Conservation (phyloP, 352 stramenopile species). For the Globisporangium nunn region DNA sequence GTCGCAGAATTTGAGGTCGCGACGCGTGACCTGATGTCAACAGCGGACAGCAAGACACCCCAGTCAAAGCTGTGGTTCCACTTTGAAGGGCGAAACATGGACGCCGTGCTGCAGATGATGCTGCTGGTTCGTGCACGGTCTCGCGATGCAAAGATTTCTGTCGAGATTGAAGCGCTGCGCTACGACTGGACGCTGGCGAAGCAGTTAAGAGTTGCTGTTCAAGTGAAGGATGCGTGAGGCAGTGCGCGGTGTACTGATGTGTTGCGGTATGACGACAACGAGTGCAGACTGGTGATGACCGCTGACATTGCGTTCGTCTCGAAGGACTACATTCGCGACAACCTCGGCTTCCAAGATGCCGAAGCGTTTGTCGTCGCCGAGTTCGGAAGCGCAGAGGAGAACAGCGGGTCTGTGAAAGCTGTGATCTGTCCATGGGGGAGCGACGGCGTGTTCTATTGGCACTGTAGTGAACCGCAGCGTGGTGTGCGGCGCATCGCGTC, state of each 20-base stretch:
- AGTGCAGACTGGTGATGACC: slow-evolving; percentile 28
- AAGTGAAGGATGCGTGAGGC: not conserved
- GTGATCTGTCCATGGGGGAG: slow-evolving; percentile 64
- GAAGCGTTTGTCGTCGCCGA: slow-evolving; percentile 29
- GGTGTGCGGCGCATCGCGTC: slow-evolving; percentile 28
- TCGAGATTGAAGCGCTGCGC: slow-evolving; percentile 65
- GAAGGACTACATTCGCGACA: slow-evolving; percentile 67
- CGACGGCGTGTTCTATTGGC: slow-evolving; percentile 51
- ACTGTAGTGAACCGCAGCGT: slow-evolving; percentile 10
- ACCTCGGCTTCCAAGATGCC: slow-evolving; percentile 31
- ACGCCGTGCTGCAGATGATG: slow-evolving; percentile 53
- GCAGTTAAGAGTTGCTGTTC: slow-evolving; percentile 20
- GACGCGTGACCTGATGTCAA: slow-evolving; percentile 15
- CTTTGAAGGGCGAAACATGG: slow-evolving; percentile 72
- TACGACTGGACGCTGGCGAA: slow-evolving; percentile 54
- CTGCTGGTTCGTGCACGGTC: slow-evolving; percentile 20
- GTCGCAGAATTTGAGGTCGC: slow-evolving; percentile 30
- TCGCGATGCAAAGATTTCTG: slow-evolving; percentile 25
- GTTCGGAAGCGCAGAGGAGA: not conserved
- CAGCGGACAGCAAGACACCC: not conserved
- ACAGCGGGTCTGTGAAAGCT: slow-evolving; percentile 14
- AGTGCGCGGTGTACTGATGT: not conserved
- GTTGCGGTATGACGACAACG: not conserved
- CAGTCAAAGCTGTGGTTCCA: slow-evolving; percentile 37
- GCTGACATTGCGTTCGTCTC: slow-evolving; percentile 59